Base-by-base conservation (phyloP, 331 rosid genomes). In the Quercus phellos region DNA sequence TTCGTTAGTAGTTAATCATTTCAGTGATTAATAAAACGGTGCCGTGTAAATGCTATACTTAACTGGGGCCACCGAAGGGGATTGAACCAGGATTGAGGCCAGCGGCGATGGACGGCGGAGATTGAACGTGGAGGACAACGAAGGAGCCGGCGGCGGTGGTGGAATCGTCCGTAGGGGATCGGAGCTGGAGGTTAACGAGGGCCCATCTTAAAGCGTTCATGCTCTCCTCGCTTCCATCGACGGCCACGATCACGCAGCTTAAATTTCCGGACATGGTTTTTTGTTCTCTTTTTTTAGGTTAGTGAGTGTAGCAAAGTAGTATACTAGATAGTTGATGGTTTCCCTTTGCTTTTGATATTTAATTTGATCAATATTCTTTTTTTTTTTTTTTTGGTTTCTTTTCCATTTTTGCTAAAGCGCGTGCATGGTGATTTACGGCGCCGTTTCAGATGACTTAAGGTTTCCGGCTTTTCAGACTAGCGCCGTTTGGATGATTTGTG, bases 51-150 rank as follows among this genome's bases (percentile, higher is more conserved):
- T 50, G 30, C 9, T 6, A 74, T 6, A 84, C 90, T 76, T 79
- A 88, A 94, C 96, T 90, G 77, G 97, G 96, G 0, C 98, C 97
- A 53, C 96, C 97, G 75, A 94, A 92, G 55, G 99, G 99, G 34
- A 94, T 90, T 6, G 84, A 60, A 21, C 88, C 92, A 78, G 97
- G 97, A 67, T 75, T 92, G 73, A 94, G 85, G 29, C 97, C 96
- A 32, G 84, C 76, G 81, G 93, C 83, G 79, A 94, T 89, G 34
- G 94, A 81, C 21, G 92, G 96, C 14, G 96, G 95, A 3, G 97
- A 81, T 68, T 90, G 98, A 42, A 94, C 94, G 79, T 94, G 96
- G 70, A 94, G 85, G 38, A 86, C 58, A 81, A 88, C 51, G 81
- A 87, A 92, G 51, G 80, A 74, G 42, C 81, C 86, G 9, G 67